These are phyloP conservation scores for Tetrastigma voinierianum DNA, from an alignment of 164 flowering plant species.

Conservation along the genomic window DNA sequence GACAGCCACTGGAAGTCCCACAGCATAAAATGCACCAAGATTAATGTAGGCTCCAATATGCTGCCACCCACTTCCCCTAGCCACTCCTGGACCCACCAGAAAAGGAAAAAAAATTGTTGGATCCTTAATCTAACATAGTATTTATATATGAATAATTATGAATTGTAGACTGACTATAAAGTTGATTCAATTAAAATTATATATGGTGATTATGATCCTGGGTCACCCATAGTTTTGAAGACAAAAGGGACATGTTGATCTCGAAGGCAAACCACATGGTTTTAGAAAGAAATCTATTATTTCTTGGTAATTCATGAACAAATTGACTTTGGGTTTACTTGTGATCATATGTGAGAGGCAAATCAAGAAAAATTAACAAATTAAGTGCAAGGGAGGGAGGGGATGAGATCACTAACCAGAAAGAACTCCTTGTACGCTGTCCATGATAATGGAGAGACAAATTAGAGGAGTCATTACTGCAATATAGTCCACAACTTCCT, in stretches of 20 bases:
- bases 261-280: too few relatives aligned
- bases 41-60: conserved; percentile 24
- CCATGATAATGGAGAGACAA: conserved; percentile 25
- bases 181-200: too few relatives aligned
- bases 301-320: too few relatives aligned
- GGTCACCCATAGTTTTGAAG: too few relatives aligned
- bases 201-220: too few relatives aligned
- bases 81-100: conserved; percentile 12
- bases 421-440: conserved; percentile 38
- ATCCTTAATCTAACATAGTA: too few relatives aligned
- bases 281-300: too few relatives aligned
- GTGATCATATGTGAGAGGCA: conserved; percentile 19
- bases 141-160: too few relatives aligned
- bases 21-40: conserved; percentile 23
- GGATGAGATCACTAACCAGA: conserved; percentile 37
- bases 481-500: conserved; percentile 28
- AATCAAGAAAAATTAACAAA: conserved; percentile 22
- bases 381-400: neutral
- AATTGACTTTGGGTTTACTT: too few relatives aligned
- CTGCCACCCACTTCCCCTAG: conserved; percentile 36
- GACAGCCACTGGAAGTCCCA: conserved; percentile 19
- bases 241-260: too few relatives aligned
- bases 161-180: too few relatives aligned
- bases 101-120: too few relatives aligned
- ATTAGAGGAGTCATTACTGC: conserved; percentile 28